Evolutionary conservation across 1,284 basidiomycete species (phyloP).

Genomic region (Clitocybe nebularis): DNA sequence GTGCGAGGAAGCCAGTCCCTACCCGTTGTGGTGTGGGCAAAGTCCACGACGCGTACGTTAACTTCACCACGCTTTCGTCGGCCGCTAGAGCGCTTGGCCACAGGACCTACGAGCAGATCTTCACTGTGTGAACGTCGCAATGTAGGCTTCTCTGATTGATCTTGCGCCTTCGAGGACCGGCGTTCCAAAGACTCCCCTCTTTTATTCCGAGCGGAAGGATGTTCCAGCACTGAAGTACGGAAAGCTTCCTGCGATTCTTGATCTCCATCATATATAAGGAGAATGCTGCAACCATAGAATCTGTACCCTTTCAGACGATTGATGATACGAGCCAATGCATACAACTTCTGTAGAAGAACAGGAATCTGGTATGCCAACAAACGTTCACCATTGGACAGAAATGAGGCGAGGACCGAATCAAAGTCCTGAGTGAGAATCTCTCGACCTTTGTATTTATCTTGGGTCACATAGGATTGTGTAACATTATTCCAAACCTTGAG

Average conservation of each 20-base stretch:
- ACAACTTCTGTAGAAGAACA: conserved; percentile 85
- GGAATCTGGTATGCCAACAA: conserved; percentile 93
- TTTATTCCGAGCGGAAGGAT: conserved; percentile 67
- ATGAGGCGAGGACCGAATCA: conserved; percentile 74
- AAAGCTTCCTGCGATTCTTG: conserved; percentile 79
- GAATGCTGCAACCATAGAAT: conserved; percentile 96
- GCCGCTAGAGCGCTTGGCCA: conserved; percentile 53
- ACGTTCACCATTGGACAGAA: conserved; percentile 82
- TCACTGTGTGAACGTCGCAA: conserved; percentile 75
- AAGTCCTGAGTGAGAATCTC: conserved; percentile 88
- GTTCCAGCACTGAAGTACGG: conserved; percentile 55
- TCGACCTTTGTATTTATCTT: conserved; percentile 97
- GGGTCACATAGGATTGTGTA: conserved; percentile 81
- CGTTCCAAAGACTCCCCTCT: conserved; percentile 77
- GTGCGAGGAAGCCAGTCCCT: conserved; percentile 80
- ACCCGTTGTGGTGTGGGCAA: conserved; percentile 97
- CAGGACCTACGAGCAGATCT: conserved; percentile 63
- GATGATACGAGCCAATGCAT: conserved; percentile 90
- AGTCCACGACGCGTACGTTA: conserved; percentile 96
- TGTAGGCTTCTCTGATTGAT: conserved; percentile 35
- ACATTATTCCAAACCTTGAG: conserved; percentile 85
- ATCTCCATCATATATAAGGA: conserved; percentile 98
- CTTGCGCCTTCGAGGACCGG: conserved; percentile 33
- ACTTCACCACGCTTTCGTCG: conserved; percentile 84
- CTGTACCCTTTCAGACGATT: conserved; percentile 87